Evolutionary conservation across 2,329 filamentous ascomycete species (phyloP).

Genomic region (Sarocladium oryzae): DNA sequence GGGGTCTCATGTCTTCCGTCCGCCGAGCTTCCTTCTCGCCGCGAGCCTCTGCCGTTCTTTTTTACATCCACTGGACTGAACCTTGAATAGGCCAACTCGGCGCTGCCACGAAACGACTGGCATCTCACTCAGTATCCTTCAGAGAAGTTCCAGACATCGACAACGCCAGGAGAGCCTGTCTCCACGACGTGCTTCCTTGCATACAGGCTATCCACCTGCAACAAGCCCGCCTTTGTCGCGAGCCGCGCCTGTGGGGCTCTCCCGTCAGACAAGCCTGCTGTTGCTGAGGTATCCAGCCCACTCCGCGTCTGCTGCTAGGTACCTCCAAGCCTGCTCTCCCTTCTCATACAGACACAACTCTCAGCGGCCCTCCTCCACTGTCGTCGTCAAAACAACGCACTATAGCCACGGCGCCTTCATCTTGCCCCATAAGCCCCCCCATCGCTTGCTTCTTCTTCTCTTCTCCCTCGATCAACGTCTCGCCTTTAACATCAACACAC

Average conservation of each 20-base stretch:
- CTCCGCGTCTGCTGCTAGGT: constrained; percentile 6
- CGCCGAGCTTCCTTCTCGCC: not conserved
- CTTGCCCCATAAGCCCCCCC: constrained; percentile 5
- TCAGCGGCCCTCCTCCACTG: constrained; percentile 1
- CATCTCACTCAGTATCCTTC: not conserved
- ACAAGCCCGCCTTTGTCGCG: constrained; percentile 6
- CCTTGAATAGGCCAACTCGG: not conserved
- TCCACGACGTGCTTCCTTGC: constrained; percentile 5
- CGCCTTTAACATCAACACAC: constrained; percentile 9
- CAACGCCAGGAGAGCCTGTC: not conserved
- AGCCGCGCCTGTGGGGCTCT: constrained; percentile 7
- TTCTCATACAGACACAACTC: not conserved
- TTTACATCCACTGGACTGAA: not conserved
- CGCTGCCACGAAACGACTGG: too few species aligned
- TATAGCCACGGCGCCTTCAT: not conserved
- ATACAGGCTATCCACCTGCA: not conserved
- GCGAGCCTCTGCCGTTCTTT: not conserved
- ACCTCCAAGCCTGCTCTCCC: constrained; percentile 4
- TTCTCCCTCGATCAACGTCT: constrained; percentile 3
- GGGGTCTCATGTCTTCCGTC: not conserved
- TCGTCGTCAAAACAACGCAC: constrained; percentile 10
- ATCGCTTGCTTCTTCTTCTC: constrained; percentile 3
- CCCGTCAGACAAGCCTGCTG: not conserved
- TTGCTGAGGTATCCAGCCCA: constrained; percentile 7
- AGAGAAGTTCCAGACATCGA: not conserved